Conservation (phyloP, 768 basidiomycete species). For the Chiua virens region DNA sequence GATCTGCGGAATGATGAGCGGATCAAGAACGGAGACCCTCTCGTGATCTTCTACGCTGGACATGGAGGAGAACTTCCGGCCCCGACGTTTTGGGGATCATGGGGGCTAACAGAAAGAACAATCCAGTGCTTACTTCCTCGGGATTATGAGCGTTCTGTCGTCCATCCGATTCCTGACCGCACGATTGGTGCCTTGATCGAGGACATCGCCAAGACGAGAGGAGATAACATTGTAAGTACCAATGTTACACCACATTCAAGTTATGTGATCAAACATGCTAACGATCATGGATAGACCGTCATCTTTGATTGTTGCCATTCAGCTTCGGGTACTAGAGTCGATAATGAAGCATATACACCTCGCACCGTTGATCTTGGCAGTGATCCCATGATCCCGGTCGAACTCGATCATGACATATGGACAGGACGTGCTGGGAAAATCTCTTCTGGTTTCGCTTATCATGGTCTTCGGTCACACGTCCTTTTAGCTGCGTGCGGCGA, state of each 20-base stretch:
- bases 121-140: constrained; percentile 32
- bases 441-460: constrained; percentile 21
- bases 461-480: constrained; percentile 38
- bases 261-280: neutral
- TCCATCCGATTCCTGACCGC: constrained; percentile 44
- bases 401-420: constrained; percentile 30
- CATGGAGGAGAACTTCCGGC: constrained; percentile 39
- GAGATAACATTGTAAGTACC: constrained; percentile 43
- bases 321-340: constrained; percentile 34
- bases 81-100: constrained; percentile 24
- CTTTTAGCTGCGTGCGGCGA: constrained; percentile 44
- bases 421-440: constrained; percentile 10
- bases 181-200: constrained; percentile 39
- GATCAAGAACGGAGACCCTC: constrained; percentile 30
- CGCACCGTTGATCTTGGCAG: constrained; percentile 4
- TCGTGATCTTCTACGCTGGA: constrained; percentile 46
- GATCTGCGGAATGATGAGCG: constrained; percentile 26
- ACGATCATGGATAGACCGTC: constrained; percentile 34
- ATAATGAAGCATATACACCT: constrained; percentile 1
- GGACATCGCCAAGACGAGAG: constrained; percentile 37
- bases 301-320: constrained; percentile 50
- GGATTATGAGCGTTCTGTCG: constrained; percentile 24
- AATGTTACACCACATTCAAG: neutral
- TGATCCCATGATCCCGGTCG: neutral
- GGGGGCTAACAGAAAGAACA: constrained; percentile 17